Evolutionary conservation across 225 moss, liverwort and hornwort genomes (phyloP).

Genomic region (Pseudoscleropodium purum): DNA sequence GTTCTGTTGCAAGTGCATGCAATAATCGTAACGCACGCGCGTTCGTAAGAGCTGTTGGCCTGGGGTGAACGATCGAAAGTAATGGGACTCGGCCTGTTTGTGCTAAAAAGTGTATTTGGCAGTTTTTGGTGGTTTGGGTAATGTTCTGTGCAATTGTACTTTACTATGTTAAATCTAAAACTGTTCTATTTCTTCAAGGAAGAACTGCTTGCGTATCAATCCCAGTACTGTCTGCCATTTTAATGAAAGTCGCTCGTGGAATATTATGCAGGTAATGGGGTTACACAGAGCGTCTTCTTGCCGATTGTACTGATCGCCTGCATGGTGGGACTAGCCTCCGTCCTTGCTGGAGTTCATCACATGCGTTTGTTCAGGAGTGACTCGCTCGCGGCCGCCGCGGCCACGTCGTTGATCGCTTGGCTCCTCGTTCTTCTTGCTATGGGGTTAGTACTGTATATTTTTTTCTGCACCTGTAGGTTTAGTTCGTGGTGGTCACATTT

Average conservation of each 20-base stretch:
- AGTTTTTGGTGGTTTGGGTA: not conserved
- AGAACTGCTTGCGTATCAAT: not conserved
- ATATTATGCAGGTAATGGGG: constrained; percentile 6
- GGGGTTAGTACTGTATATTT: constrained; percentile 9
- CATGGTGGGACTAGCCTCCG: constrained; percentile 46
- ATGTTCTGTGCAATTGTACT: not conserved
- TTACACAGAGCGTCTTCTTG: constrained; percentile 23
- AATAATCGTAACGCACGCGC: not conserved
- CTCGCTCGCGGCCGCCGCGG: constrained; percentile 33
- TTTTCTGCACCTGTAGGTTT: not conserved
- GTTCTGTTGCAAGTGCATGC: not conserved
- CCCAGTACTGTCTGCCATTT: not conserved
- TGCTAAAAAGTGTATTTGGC: not conserved
- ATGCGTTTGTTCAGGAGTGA: constrained; percentile 37
- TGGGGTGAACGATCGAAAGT: not conserved
- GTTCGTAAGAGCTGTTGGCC: not conserved
- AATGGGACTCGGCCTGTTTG: not conserved
- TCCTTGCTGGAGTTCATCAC: constrained; percentile 37
- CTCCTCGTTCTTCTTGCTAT: constrained; percentile 46
- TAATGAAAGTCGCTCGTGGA: not conserved
- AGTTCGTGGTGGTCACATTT: not conserved
- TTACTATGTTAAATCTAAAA: not conserved
- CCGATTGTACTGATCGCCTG: constrained; percentile 31
- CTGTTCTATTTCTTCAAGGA: too few relatives aligned
- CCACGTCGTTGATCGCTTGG: constrained; percentile 41